Conservation (phyloP, 2,329 filamentous ascomycete species). For the Orbilia ellipsospora region DNA sequence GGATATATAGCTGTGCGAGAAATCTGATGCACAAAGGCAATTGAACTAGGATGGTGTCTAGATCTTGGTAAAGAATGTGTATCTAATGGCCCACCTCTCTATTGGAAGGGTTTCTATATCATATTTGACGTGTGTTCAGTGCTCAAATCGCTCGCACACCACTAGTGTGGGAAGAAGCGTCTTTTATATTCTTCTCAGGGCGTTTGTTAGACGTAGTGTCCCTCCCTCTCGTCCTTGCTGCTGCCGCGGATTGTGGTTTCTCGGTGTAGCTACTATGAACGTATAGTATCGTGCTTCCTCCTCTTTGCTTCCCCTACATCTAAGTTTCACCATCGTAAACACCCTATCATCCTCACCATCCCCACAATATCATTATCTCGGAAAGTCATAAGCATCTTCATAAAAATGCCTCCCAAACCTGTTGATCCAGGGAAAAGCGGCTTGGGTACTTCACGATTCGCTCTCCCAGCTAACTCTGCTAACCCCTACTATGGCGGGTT, state of each 20-base stretch:
- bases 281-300: not conserved
- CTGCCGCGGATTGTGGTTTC: too few species aligned
- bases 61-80: too few species aligned
- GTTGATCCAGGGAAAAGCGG: not conserved
- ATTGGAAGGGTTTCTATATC: too few species aligned
- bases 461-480: not conserved
- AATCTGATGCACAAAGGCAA: slow-evolving; percentile 18
- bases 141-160: too few species aligned
- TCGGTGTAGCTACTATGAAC: too few species aligned
- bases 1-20: slow-evolving; percentile 28
- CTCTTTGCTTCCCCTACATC: not conserved
- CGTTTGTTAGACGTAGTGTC: too few species aligned
- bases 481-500: slow-evolving; percentile 17
- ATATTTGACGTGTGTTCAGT: too few species aligned
- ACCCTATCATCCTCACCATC: not conserved
- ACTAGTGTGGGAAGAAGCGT: too few species aligned
- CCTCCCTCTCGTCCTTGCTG: too few species aligned
- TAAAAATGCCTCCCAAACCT: slow-evolving; percentile 7
- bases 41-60: not conserved
- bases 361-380: not conserved
- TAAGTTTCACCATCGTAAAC: not conserved
- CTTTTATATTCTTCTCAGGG: too few species aligned
- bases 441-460: slow-evolving; percentile 13
- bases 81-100: too few species aligned
- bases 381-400: not conserved